Evolutionary conservation across 495 filamentous ascomycete genomes (phyloP), one percentile per base, ranked within the genome.

Genomic region (Hypoxylon lienhwacheense): DNA sequence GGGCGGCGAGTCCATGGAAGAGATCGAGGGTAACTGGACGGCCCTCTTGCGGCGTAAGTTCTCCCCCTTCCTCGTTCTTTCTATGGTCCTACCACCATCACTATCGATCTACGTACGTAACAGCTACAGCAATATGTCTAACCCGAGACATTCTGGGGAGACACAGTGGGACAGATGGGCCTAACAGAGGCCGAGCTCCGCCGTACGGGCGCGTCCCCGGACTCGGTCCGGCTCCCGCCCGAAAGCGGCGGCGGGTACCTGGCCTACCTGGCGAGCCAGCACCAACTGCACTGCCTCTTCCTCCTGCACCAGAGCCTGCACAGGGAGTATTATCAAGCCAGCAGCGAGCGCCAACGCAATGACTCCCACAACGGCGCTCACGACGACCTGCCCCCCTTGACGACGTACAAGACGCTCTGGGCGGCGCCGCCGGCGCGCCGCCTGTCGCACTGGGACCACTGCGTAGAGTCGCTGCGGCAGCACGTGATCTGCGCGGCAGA

Each of bases 391-490:
- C 10, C 25, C 10, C 25, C 25, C 28, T 31, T 11, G 10, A n/a
- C 7, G 15, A 24, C 48, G 14, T 21, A 39, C 5, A 36, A 31
- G 21, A 19, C 5, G 15, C 31, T 28, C 5, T 43, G 39, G 21
- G 17, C 43, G 5, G 25, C 36, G 21, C 26, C 21, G 10, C 20
- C 20, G 12, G 48, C 34, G 37, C 20, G 48, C 29, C 37, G 48
- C 5, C 37, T 52, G 7, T 52, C 45, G 21, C 36, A 35, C 40
- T 37, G 40, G 39, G 40, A 47, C 40, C 40, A 58, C 31, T 52
- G 54, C 31, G 19, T 52, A 32, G 46, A 52, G 33, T 16, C 40
- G 14, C 17, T 53, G 14, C 40, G 47, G 8, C 33, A 59, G 40
- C 26, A 36, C 1, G 37, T 53, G 10, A 20, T 16, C 24, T 53